Percentiles rank a stretch among this genome's conserved stretches.
These are phyloP conservation scores for Peronospora belbahrii DNA, from an alignment of 352 stramenopile genomes.

Conservation along the genomic window DNA sequence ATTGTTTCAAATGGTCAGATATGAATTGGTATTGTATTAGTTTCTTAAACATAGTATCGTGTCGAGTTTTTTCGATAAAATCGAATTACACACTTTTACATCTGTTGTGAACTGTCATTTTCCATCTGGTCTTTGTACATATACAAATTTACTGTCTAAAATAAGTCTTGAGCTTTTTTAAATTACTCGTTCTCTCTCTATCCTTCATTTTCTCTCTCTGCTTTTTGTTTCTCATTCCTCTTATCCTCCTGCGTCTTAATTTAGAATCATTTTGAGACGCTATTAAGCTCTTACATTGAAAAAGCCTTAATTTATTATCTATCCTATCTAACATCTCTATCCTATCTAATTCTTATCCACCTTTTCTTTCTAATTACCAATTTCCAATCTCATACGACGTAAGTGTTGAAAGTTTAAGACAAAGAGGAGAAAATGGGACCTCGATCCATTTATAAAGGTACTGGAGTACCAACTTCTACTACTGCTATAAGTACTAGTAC, in stretches of 20 bases:
- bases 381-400: too few species aligned
- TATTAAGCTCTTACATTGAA: too few species aligned
- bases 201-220: slow-evolving; percentile 7
- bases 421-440: slow-evolving; percentile 12
- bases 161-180: too few species aligned
- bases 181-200: slow-evolving; percentile 11
- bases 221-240: neutral
- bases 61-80: slow-evolving; percentile 15
- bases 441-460: slow-evolving; percentile 22
- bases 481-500: too few species aligned
- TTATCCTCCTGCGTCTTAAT: slow-evolving; percentile 22
- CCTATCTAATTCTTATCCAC: too few species aligned
- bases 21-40: slow-evolving; percentile 1
- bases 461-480: too few species aligned
- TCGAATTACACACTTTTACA: neutral
- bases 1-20: slow-evolving; percentile 4
- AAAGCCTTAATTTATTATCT: too few species aligned
- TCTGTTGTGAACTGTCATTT: slow-evolving; percentile 11
- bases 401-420: too few species aligned
- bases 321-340: too few species aligned
- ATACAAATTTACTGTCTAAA: too few species aligned
- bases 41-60: neutral
- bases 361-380: too few species aligned
- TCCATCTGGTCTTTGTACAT: slow-evolving; percentile 13
- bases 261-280: too few species aligned